These are phyloP conservation scores for Eucalyptus camaldulensis DNA, from an alignment of 345 rosid genomes.

Conservation along the genomic window DNA sequence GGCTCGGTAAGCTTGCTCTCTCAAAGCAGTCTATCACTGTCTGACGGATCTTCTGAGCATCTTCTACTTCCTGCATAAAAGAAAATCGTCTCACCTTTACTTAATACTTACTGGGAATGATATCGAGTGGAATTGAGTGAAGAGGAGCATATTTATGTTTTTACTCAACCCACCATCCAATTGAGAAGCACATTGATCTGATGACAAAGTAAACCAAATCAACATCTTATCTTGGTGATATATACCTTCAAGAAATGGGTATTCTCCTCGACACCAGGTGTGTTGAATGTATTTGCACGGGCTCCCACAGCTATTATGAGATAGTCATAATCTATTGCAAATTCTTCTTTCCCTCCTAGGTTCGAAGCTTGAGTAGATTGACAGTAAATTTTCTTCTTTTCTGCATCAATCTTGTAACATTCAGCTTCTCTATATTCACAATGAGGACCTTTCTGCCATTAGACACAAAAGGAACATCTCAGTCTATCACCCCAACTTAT, in stretches of 20 bases:
- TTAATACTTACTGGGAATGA: background rate
- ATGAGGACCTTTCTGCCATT: slow-evolving; percentile 33
- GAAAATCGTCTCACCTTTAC: background rate
- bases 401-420: slow-evolving; percentile 49
- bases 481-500: background rate
- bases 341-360: slow-evolving; percentile 33
- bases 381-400: slow-evolving; percentile 42
- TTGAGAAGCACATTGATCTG: background rate
- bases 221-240: background rate
- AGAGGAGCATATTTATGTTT: background rate
- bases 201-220: background rate
- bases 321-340: slow-evolving; percentile 59
- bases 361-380: slow-evolving; percentile 20
- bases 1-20: slow-evolving; percentile 51
- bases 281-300: slow-evolving; percentile 61
- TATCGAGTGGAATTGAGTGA: background rate
- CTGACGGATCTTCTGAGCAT: slow-evolving; percentile 54
- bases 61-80: slow-evolving; percentile 49
- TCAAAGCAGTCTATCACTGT: slow-evolving; percentile 66
- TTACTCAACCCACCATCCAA: background rate
- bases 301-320: slow-evolving; percentile 67
- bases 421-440: slow-evolving; percentile 58
- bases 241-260: slow-evolving; percentile 58
- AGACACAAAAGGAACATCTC: background rate
- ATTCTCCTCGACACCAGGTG: slow-evolving; percentile 69